Percentiles rank a stretch among this genome's conserved stretches.
phyloP scores from a whole-genome alignment of 164 flowering plant genomes.

The Aristolochia californica region DNA sequence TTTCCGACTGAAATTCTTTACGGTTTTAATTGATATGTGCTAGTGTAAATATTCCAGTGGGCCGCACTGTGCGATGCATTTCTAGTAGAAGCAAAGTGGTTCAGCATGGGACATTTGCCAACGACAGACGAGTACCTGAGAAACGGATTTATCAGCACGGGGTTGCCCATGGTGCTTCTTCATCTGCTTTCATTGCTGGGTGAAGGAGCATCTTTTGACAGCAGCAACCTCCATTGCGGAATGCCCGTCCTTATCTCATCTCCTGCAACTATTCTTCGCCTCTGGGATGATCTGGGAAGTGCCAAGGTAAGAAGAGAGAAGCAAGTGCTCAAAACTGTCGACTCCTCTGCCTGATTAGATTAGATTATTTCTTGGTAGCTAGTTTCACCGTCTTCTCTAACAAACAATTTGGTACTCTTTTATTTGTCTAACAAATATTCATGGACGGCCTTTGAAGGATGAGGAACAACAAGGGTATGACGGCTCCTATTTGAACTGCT shows the following conservation, averaged over 20 bases:
- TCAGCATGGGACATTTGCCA: constrained; percentile 14
- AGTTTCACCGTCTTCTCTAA: too few relatives aligned
- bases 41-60: constrained; percentile 4
- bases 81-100: constrained; percentile 27
- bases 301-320: constrained; percentile 11
- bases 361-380: neutral
- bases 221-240: neutral
- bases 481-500: constrained; percentile 44
- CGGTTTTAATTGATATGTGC: neutral
- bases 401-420: too few relatives aligned
- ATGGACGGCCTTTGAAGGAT: constrained; percentile 21
- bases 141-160: constrained; percentile 16
- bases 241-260: constrained; percentile 5
- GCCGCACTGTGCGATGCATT: constrained; percentile 12
- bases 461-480: constrained; percentile 51
- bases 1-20: too few relatives aligned
- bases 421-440: neutral
- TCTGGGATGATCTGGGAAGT: constrained; percentile 24
- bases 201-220: constrained; percentile 8
- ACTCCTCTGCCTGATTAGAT: too few relatives aligned
- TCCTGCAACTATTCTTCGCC: constrained; percentile 20
- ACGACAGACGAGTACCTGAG: constrained; percentile 23
- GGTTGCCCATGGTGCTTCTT: constrained; percentile 14
- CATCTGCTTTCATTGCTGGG: constrained; percentile 22
- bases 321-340: too few relatives aligned